A percentile compares a stretch with the other conserved stretches of the same genome.
phyloP scores from a whole-genome alignment of 2,329 filamentous ascomycete genomes.

The Magnaporthales sp. region DNA sequence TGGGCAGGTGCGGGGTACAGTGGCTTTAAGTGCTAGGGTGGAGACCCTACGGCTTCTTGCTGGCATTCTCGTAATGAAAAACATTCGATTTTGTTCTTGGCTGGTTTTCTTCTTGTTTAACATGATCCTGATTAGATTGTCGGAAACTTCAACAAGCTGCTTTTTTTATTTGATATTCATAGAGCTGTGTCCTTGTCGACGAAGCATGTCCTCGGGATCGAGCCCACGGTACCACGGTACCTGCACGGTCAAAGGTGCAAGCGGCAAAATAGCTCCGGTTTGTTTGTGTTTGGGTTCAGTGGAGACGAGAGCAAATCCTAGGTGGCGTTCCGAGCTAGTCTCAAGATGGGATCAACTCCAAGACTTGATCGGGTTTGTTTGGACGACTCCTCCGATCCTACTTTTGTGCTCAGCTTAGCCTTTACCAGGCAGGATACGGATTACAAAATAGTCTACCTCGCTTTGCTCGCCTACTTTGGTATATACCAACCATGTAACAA shows the following conservation, averaged over 20 bases:
- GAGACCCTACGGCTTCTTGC: neutral
- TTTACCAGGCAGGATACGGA: too few relatives aligned
- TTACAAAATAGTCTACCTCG: too few relatives aligned
- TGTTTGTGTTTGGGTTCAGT: neutral
- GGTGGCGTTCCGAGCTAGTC: slow-evolving; percentile 1
- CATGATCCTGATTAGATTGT: neutral
- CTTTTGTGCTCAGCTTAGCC: neutral
- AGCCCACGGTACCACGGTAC: neutral
- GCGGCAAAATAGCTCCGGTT: neutral
- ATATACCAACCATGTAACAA: too few relatives aligned
- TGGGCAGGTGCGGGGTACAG: neutral
- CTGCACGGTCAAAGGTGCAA: neutral
- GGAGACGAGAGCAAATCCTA: neutral
- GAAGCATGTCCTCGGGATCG: neutral
- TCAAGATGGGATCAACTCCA: neutral
- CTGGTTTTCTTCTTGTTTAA: neutral
- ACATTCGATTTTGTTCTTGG: neutral
- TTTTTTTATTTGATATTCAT: neutral
- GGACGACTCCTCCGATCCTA: neutral
- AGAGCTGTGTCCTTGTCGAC: neutral
- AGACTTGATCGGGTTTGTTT: neutral
- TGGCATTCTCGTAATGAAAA: neutral
- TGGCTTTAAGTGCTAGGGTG: neutral
- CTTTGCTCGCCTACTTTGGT: too few relatives aligned
- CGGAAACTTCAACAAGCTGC: neutral